Evolutionary conservation across 495 filamentous ascomycete genomes (phyloP).

Genomic region (Monascus purpureus): DNA sequence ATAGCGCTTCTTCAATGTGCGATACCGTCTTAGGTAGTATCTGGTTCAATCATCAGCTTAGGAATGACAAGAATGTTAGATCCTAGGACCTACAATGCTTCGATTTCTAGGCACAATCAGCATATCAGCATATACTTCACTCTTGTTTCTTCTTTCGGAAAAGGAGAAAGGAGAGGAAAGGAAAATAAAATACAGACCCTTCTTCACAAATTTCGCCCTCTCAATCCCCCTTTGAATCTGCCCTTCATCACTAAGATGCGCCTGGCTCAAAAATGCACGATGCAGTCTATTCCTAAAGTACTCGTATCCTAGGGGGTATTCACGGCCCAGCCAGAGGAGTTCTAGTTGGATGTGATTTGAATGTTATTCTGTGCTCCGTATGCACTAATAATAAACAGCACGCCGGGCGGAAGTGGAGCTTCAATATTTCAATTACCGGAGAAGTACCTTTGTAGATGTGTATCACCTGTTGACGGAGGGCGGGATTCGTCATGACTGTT

Average conservation of each 20-base stretch:
- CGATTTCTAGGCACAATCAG: too few species aligned
- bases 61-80: conserved; percentile 1
- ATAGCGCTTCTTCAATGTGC: conserved; percentile 75
- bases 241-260: conserved; percentile 51
- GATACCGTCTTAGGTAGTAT: conserved; percentile 91
- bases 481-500: conserved; percentile 31
- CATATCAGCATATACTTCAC: too few species aligned
- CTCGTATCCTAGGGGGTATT: conserved; percentile 75
- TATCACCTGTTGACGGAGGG: conserved; percentile 68
- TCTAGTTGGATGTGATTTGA: too few species aligned
- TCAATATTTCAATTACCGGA: neutral
- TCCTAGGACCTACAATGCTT: conserved; percentile 59
- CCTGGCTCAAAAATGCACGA: conserved; percentile 67
- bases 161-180: too few species aligned
- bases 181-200: conserved; percentile 41
- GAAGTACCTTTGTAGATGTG: conserved; percentile 75
- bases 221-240: conserved; percentile 63
- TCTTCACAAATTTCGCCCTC: conserved; percentile 77
- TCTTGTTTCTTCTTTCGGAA: too few species aligned
- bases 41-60: conserved; percentile 30
- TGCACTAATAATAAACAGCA: too few species aligned
- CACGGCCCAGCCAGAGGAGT: conserved; percentile 67
- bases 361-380: neutral
- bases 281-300: conserved; percentile 77
- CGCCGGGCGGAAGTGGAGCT: too few species aligned